Percentiles rank a stretch among this genome's conserved stretches.
Conservation (phyloP, 768 basidiomycete species). For the Hericium erinaceus region DNA sequence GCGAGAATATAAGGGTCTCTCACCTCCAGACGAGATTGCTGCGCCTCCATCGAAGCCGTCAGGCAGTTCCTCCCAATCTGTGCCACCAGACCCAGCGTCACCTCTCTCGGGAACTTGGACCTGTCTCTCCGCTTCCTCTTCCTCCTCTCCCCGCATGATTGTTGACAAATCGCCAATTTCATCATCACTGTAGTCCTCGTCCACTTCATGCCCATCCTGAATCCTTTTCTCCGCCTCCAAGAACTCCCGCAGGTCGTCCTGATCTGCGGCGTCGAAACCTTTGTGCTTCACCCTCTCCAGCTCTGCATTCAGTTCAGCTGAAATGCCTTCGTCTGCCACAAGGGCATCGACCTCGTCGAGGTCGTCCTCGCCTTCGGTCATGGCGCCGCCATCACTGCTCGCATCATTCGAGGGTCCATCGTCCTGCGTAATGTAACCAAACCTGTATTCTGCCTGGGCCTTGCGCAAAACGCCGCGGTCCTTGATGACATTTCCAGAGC, state of each 20-base stretch:
- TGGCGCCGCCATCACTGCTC: slow-evolving; percentile 27
- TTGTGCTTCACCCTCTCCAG: slow-evolving; percentile 31
- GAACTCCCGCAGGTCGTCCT: slow-evolving; percentile 57
- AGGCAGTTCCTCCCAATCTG: not conserved
- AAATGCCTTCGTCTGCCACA: slow-evolving; percentile 22
- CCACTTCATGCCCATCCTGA: slow-evolving; percentile 37
- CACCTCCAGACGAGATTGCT: not conserved
- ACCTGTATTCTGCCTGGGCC: slow-evolving; percentile 30
- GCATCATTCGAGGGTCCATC: slow-evolving; percentile 26
- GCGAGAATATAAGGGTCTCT: no score
- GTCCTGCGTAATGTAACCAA: slow-evolving; percentile 43
- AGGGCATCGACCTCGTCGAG: slow-evolving; percentile 53
- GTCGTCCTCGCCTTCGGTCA: slow-evolving; percentile 43
- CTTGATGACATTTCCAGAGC: slow-evolving; percentile 49
- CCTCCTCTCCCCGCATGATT: slow-evolving; percentile 20
- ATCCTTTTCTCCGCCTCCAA: slow-evolving; percentile 51
- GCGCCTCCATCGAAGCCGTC: not conserved
- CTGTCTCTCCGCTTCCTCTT: slow-evolving; percentile 18
- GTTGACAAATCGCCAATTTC: not conserved
- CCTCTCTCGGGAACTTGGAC: not conserved
- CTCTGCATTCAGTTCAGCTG: slow-evolving; percentile 25
- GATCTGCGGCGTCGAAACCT: slow-evolving; percentile 38
- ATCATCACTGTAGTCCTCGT: slow-evolving; percentile 27
- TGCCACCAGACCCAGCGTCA: slow-evolving; percentile 7
- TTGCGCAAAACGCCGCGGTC: slow-evolving; percentile 60